Percentiles rank a stretch among this genome's conserved stretches.
Evolutionary conservation across 2,329 filamentous ascomycete genomes (phyloP).

Genomic region (Xylariaceae sp.): DNA sequence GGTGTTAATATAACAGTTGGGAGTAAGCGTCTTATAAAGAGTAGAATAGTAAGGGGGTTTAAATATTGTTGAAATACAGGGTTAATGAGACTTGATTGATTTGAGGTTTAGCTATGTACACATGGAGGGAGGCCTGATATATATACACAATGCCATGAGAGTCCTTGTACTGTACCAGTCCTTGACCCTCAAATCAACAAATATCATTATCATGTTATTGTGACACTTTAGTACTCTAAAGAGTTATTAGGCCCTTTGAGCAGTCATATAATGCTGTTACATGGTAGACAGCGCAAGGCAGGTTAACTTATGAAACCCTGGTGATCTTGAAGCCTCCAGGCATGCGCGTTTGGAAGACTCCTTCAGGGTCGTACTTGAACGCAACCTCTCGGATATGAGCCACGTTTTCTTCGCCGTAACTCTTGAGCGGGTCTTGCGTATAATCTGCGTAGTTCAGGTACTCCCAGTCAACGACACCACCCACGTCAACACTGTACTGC

Average conservation of each 20-base stretch:
- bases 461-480: constrained; percentile 34
- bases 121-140: too few species aligned
- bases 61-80: not conserved
- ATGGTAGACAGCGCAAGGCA: not conserved
- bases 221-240: not conserved
- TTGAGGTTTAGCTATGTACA: too few species aligned
- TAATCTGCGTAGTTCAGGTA: constrained; percentile 44
- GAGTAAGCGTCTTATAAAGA: not conserved
- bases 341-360: constrained; percentile 42
- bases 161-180: too few species aligned
- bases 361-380: constrained; percentile 40
- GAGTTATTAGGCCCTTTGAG: not conserved
- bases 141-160: too few species aligned
- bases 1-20: too few species aligned
- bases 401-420: constrained; percentile 41
- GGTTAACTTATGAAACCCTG: constrained; percentile 2
- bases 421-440: constrained; percentile 35
- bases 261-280: not conserved
- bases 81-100: too few species aligned
- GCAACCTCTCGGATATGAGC: constrained; percentile 35
- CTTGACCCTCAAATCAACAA: too few species aligned
- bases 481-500: constrained; percentile 16
- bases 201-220: not conserved
- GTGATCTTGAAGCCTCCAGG: constrained; percentile 44
- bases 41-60: not conserved